Conservation (phyloP, 2,329 filamentous ascomycete genomes). For the Pseudogymnoascus pannorum region DNA sequence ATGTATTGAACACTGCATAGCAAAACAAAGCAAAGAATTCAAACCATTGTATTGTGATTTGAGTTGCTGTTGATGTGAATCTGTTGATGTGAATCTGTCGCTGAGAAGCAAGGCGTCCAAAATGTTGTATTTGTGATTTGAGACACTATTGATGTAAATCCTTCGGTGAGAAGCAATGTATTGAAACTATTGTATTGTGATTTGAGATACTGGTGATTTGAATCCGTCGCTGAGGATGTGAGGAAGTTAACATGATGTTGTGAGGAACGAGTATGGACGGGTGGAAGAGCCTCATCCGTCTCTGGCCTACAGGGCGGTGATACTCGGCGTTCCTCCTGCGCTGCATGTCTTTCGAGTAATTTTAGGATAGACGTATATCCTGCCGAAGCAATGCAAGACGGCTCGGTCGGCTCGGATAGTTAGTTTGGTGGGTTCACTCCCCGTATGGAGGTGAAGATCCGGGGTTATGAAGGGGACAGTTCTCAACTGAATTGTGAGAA, state of each 20-base stretch:
- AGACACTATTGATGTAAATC: background rate
- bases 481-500: background rate
- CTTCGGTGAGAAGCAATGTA: background rate
- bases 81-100: background rate
- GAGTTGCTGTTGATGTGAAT: background rate
- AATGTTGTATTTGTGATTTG: background rate
- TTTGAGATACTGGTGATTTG: background rate
- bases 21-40: background rate
- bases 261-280: too few species aligned
- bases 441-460: background rate
- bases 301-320: background rate
- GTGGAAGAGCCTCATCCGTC: background rate
- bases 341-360: background rate
- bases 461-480: background rate
- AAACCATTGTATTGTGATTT: background rate
- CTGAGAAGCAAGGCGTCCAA: background rate
- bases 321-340: background rate
- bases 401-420: background rate
- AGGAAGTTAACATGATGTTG: too few species aligned
- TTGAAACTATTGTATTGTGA: background rate
- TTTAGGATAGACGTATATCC: background rate
- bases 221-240: background rate
- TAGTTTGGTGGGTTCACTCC: background rate
- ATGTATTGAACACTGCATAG: conserved; percentile 8
- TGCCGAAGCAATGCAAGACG: background rate